A percentile compares a stretch with the other conserved stretches of the same genome.
Evolutionary conservation across 331 rosid species (phyloP).

Genomic region (Malus hybrid): DNA sequence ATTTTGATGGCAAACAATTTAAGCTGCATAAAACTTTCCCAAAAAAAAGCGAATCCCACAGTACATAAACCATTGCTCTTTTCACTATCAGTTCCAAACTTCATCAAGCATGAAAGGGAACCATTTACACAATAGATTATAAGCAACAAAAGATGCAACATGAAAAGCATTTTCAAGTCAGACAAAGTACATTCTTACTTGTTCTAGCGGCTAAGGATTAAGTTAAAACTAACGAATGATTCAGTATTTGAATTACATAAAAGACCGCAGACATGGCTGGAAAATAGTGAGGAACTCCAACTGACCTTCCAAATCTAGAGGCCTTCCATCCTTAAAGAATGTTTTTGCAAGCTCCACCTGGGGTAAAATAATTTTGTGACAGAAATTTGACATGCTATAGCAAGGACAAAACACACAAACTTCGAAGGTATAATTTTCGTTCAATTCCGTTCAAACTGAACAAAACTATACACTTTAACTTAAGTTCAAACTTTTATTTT

Average conservation of each 20-base stretch:
- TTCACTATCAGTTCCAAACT: background rate
- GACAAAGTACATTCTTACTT: background rate
- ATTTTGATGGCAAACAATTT: background rate
- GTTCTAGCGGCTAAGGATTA: background rate
- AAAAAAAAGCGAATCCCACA: background rate
- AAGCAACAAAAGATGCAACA: background rate
- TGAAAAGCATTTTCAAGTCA: background rate
- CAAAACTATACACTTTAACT: background rate
- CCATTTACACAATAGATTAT: background rate
- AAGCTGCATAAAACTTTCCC: background rate
- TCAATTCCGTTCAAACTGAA: background rate
- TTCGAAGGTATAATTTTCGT: background rate
- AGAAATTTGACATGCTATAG: background rate
- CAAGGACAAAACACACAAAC: background rate
- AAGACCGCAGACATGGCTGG: background rate
- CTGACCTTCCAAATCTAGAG: constrained; percentile 80
- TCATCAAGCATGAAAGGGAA: background rate
- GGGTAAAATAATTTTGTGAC: constrained; percentile 12
- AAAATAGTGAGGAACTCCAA: constrained; percentile 10
- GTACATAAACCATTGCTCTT: background rate
- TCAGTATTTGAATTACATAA: background rate
- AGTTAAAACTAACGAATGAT: background rate
- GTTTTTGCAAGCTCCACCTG: constrained; percentile 69
- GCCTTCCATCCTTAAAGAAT: constrained; percentile 79
- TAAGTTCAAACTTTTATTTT: background rate